These are phyloP conservation scores for Hura crepitans DNA, from an alignment of 441 rosid species.

Conservation along the genomic window DNA sequence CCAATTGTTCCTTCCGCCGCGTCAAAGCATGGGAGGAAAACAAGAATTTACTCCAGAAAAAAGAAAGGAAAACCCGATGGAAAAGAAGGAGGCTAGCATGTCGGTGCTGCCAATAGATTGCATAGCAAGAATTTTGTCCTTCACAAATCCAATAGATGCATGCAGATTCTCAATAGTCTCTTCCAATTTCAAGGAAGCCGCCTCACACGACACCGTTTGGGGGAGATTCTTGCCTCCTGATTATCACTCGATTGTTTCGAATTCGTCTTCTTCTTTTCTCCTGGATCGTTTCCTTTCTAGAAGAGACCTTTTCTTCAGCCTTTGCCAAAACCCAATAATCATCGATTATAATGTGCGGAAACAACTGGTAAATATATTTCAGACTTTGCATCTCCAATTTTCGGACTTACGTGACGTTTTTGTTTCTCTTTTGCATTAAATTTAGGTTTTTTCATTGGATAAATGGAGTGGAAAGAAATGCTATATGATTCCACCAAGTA, in stretches of 20 bases:
- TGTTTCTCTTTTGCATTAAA: conserved; percentile 22
- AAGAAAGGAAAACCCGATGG: background rate
- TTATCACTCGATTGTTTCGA: conserved; percentile 21
- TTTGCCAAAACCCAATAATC: conserved; percentile 45
- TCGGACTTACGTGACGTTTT: background rate
- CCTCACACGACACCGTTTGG: conserved; percentile 52
- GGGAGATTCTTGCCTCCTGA: conserved; percentile 46
- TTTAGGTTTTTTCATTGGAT: conserved; percentile 56
- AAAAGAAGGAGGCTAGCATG: background rate
- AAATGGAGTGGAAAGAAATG: conserved; percentile 47
- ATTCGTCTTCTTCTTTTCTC: conserved; percentile 18
- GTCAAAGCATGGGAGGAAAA: no score
- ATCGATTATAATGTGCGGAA: conserved; percentile 42
- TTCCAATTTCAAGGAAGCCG: conserved; percentile 35
- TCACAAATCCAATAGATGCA: conserved; percentile 30
- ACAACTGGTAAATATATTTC: conserved; percentile 33
- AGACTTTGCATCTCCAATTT: conserved; percentile 31
- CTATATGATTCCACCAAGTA: conserved; percentile 51
- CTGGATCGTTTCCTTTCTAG: conserved; percentile 23
- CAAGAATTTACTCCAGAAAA: no score
- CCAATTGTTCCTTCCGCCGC: no score
- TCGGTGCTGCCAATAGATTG: conserved; percentile 18
- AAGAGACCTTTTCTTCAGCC: conserved; percentile 43
- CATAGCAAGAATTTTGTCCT: conserved; percentile 18
- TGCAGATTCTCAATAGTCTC: conserved; percentile 40